Conservation (phyloP, 169 alveolate genomes). For the Toxoplasma gondii region DNA sequence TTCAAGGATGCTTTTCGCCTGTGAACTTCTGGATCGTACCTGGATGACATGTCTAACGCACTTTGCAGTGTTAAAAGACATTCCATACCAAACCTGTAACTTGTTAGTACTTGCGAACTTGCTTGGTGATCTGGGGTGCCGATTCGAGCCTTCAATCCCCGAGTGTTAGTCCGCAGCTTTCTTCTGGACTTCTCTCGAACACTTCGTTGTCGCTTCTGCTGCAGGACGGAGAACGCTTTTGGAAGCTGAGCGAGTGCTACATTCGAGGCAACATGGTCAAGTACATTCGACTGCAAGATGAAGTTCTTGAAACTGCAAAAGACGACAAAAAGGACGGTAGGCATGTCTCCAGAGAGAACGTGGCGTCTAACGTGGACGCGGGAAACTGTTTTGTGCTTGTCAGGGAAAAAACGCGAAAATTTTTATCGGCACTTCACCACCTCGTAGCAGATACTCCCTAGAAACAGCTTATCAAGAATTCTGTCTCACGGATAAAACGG, state of each 20-base stretch:
- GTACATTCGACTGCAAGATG: conserved; percentile 75
- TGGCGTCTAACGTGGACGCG: background rate
- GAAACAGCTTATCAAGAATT: background rate
- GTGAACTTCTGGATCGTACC: no score
- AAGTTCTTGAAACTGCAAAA: conserved; percentile 72
- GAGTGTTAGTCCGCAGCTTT: no score
- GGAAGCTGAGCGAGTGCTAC: conserved; percentile 73
- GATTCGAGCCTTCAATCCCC: no score
- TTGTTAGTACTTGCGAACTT: no score
- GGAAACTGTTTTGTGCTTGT: no score
- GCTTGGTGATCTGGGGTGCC: no score
- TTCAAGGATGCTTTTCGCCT: no score
- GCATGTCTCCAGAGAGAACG: background rate
- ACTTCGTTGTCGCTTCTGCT: background rate
- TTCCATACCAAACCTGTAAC: no score
- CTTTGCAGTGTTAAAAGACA: no score
- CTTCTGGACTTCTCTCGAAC: no score
- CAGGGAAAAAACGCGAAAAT: background rate
- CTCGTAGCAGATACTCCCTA: background rate
- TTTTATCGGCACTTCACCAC: background rate
- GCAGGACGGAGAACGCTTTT: conserved; percentile 75
- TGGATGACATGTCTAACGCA: no score
- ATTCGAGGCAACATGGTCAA: conserved; percentile 76
- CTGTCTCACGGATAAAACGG: background rate
- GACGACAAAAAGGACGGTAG: conserved; percentile 69